Conservation (phyloP, 805 yeast species). For the Candida yuanshanica region DNA sequence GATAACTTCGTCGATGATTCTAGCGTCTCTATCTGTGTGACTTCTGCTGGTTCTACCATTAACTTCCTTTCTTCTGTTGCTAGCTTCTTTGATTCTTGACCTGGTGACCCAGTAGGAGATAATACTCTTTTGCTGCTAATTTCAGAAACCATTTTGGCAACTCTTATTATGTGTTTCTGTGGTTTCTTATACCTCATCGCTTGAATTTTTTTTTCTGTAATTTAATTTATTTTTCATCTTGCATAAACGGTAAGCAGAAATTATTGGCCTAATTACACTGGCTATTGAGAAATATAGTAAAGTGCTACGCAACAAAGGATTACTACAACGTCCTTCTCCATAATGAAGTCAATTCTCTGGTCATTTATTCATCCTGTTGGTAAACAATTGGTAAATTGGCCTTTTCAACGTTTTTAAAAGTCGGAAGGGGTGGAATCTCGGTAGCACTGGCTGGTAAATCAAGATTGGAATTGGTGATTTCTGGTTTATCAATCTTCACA, state of each 20-base stretch:
- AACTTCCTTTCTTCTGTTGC: background rate
- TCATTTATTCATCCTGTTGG: conserved; percentile 15
- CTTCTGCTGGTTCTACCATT: background rate
- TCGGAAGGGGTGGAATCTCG: conserved; percentile 40
- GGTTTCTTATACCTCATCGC: conserved; percentile 5
- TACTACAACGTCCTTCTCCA: background rate
- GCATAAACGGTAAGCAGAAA: conserved; percentile 2
- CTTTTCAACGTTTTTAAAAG: conserved; percentile 60
- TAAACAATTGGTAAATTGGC: conserved; percentile 44
- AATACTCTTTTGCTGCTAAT: conserved; percentile 9
- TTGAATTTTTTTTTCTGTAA: conserved; percentile 1
- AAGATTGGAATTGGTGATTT: conserved; percentile 32
- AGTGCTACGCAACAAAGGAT: too few species aligned
- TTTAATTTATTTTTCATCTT: background rate
- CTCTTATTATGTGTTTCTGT: background rate
- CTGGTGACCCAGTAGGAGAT: conserved; percentile 6
- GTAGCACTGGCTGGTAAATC: conserved; percentile 14
- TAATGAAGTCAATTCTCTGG: background rate
- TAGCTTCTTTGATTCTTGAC: conserved; percentile 5
- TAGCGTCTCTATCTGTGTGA: conserved; percentile 1
- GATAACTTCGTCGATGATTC: background rate
- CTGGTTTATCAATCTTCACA: conserved; percentile 34
- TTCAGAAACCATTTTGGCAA: conserved; percentile 2
- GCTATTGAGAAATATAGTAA: too few species aligned
- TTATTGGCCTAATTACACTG: conserved; percentile 7